These are phyloP conservation scores for Colletotrichum nymphaeae DNA, from an alignment of 2,329 filamentous ascomycete genomes.

Conservation along the genomic window DNA sequence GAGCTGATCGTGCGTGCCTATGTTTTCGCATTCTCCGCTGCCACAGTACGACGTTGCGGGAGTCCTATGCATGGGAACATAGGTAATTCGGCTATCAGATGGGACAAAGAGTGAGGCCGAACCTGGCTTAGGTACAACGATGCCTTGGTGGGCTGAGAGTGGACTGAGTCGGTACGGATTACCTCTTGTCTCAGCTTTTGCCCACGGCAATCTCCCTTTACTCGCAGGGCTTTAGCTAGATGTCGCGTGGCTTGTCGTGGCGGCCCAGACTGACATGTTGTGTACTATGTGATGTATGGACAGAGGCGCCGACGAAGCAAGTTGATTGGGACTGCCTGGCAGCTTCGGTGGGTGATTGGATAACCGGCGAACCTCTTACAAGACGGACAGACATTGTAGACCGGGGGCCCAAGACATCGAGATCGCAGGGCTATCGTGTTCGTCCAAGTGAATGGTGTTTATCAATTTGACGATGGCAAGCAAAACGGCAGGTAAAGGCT, in stretches of 20 bases:
- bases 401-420: not conserved
- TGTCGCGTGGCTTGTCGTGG: constrained; percentile 11
- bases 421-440: not conserved
- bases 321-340: not conserved
- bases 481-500: not conserved
- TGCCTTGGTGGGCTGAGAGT: not conserved
- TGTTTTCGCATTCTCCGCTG: not conserved
- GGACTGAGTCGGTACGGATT: not conserved
- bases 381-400: not conserved
- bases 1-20: no score
- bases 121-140: not conserved
- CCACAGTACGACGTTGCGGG: not conserved
- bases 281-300: not conserved
- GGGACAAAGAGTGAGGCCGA: not conserved
- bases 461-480: no score
- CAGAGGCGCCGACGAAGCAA: not conserved
- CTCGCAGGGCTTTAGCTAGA: constrained; percentile 19
- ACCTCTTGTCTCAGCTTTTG: constrained; percentile 4
- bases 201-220: not conserved
- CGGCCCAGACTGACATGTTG: not conserved
- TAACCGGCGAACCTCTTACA: not conserved
- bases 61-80: not conserved
- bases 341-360: not conserved
- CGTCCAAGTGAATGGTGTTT: not conserved
- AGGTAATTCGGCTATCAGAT: not conserved